Base-by-base conservation (phyloP, 345 rosid genomes). In the Diplotaxis tenuifolia region DNA sequence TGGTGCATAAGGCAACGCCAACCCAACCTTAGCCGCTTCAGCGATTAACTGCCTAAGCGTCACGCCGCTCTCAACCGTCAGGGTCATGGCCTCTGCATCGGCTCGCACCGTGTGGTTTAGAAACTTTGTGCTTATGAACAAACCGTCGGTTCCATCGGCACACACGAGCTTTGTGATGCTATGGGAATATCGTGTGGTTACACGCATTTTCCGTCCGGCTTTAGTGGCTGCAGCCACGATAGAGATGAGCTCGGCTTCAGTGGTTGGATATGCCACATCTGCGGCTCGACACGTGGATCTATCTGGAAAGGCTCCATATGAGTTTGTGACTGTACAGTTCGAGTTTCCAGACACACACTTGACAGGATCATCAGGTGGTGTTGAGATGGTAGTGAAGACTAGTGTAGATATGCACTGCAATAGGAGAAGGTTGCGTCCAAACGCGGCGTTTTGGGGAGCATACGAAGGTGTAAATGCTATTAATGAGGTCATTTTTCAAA, bases 1-100 rank as follows among this genome's bases (percentile, higher is more conserved):
- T 16, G 68, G 68, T 45, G 68, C 68, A 15, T 64, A 64, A n/a
- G 68, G 68, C 36, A 64, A 64, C 7, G 68, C 68, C 28, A 64
- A 12, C 4, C 55, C 68, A 25, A 23, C n/a, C 22, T 42, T 64
- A 64, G 68, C 68, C 36, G 68, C 68, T 64, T 64, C 68, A 23
- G 21, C 36, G 18, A 64, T 64, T 15, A 64, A 5, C 55, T 64
- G 68, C 55, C 36, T 64, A 4, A 64, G 68, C 18, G 55, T 64
- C 55, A 64, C 22, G 0, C 55, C 68, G 55, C 68, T 64, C 36
- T 64, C 68, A 23, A 64, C 36, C 55, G 68, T 64, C 55, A 64
- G 11, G 55, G 68, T 64, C 68, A 23, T 64, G 68, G 68, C 55
- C 34, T 64, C 15, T 42, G 9, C 36, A 15, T 64, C 68, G 0